Evolutionary conservation across 257 asterid genomes (phyloP).

Genomic region (Paraleonurus japonicus): DNA sequence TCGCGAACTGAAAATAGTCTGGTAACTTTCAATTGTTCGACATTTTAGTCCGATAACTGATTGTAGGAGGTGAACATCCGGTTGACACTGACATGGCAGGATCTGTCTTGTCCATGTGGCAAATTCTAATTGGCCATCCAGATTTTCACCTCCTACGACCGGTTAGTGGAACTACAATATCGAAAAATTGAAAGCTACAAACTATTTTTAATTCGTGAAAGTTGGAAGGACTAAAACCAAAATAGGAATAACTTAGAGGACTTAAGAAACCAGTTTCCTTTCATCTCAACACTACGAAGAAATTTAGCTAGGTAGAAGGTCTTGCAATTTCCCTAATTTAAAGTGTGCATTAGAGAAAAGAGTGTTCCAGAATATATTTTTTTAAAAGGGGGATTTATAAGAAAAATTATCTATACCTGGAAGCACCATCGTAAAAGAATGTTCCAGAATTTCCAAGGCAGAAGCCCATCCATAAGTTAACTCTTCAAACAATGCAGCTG

Average conservation of each 20-base stretch:
- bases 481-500: constrained; percentile 88
- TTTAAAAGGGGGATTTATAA: background rate
- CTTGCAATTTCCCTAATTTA: background rate
- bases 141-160: too few species aligned
- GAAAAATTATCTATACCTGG: constrained; percentile 61
- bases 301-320: background rate
- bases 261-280: background rate
- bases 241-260: background rate
- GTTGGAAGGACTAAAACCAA: background rate
- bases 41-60: too few species aligned
- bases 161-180: background rate
- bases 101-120: too few species aligned
- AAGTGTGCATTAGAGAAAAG: background rate
- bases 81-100: too few species aligned
- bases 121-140: too few species aligned
- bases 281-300: background rate
- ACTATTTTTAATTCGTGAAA: background rate
- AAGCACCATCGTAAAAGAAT: constrained; percentile 86
- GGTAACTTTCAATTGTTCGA: too few species aligned
- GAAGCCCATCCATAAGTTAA: constrained; percentile 72
- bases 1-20: too few species aligned
- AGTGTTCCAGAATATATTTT: background rate
- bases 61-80: too few species aligned
- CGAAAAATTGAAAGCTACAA: background rate
- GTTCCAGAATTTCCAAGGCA: constrained; percentile 68